These are phyloP conservation scores for Boechera stricta DNA, from an alignment of 345 rosid species.

Conservation along the genomic window DNA sequence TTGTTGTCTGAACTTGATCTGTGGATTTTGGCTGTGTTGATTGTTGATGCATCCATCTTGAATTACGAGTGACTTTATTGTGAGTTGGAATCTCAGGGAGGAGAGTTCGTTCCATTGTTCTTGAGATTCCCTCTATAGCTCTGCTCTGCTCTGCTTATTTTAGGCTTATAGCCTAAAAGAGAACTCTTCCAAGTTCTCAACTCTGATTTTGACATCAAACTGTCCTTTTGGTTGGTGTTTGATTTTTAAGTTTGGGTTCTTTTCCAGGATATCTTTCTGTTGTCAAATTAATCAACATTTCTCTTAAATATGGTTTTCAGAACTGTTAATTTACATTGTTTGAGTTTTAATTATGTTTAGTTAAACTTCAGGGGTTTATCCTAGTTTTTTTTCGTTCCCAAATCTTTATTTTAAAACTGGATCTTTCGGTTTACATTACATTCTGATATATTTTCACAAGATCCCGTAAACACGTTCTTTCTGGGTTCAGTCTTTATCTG, in stretches of 20 bases:
- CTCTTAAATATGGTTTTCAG: conserved; percentile 11
- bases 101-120: conserved; percentile 13
- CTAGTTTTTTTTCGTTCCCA: neutral
- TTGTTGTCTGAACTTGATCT: conserved; percentile 31
- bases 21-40: conserved; percentile 22
- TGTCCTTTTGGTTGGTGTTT: conserved; percentile 26
- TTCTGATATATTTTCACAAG: conserved; percentile 5
- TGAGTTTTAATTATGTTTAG: neutral
- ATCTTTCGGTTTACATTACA: conserved; percentile 3
- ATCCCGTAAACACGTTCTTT: neutral
- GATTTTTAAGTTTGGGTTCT: neutral
- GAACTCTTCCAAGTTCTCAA: conserved; percentile 15
- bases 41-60: conserved; percentile 42
- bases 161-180: neutral
- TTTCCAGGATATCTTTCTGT: conserved; percentile 12
- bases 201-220: conserved; percentile 19
- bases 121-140: neutral
- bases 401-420: neutral
- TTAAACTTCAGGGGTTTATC: neutral
- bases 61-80: conserved; percentile 2
- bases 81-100: conserved; percentile 6
- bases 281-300: conserved; percentile 7
- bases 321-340: conserved; percentile 9
- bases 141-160: conserved; percentile 28
- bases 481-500: conserved; percentile 6